Base-by-base conservation (phyloP, 176 grass and related monocot genomes). In the Carex parvula region DNA sequence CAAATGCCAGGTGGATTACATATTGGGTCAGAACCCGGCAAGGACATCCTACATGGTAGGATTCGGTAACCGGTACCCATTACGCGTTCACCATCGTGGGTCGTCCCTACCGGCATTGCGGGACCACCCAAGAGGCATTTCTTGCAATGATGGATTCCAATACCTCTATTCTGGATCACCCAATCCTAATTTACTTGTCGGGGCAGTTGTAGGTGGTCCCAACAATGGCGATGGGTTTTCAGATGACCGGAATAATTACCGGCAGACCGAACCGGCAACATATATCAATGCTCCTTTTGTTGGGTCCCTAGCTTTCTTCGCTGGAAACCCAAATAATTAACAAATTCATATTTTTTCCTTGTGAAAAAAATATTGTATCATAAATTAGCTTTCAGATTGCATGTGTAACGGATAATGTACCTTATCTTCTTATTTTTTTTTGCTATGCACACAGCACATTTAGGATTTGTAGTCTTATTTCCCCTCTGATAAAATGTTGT, bases 201-300 rank as follows among this genome's bases (percentile, higher is more conserved):
- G 91, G 30, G 89, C 91, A 14, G 60, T 93, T 65, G 87, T 93
- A 0, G 91, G 91, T 14, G 87, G 91, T 2, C 92, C 89, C 0
- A 87, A 85, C 58, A 80, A 7, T 1, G 1, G 37, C 21, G 92
- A 94, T 2, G 26, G 0, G 0, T 94, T 84, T 83, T 29, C 87
- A 0, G 92, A 94, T 85, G 72, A 70, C 70, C 79, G 87, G 35
- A 83, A 88, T 74, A 91, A 91, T 75, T 91, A 77, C 85, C 81
- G 67, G 16, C 92, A 94, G 54, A 54, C 89, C 0, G 91, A 94
- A 69, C 91, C 91, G 0, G 65, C 87, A 0, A 94, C 89, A 9
- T 94, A 94, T 79, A 91, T 87, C 81, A 94, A 94, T 73, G 89
- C 89, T 63, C 91, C 89, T 20, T 85, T 93, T 75, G 87, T 93